Evolutionary conservation across 176 grass and related monocot species (phyloP), one percentile per base, ranked within the genome.

Genomic region (Phoenix dactylifera): DNA sequence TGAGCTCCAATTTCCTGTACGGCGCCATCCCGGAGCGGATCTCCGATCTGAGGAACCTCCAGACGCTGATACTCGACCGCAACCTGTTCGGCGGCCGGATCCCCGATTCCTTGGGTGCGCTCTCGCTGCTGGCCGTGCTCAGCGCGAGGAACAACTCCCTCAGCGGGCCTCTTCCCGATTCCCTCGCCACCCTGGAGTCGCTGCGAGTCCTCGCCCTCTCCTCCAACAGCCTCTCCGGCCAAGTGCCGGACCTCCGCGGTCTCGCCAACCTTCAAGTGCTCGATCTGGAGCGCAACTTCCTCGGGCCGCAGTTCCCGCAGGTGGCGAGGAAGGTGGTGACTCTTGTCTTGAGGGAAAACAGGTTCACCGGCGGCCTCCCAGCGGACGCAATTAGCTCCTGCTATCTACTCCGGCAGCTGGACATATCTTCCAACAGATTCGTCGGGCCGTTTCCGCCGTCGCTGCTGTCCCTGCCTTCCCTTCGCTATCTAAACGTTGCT

Each of bases 91-190:
- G 73, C 44, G 87, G 93, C 49, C 65, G 72, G 35, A 50, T 98
- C 15, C 79, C 81, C 0, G 54, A 26, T 25, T 89, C 81, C 79
- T 24, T 92, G n/a, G 71, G 61, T 3, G 16, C 66, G 1, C 69
- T 92, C 68, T 76, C 88, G 58, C 66, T 57, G 25, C 60, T 98
- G 30, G 71, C 87, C 22, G 82, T 98, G 49, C 77, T 98, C 18
- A 98, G 87, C 62, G 24, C 86, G 7, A 72, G 78, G 69, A 98
- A 98, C 77, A 98, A 98, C 70, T 76, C 80, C 14, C 63, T 98
- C 15, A 71, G 49, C 1, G 87, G 84, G 24, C 19, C 76, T 51
- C 68, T 98, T 26, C 93, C 87, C 35, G 74, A 67, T 5, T 92
- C 93, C 23, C 17, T 98, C 3, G 67, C 66, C 3, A 63, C 6